phyloP scores from a whole-genome alignment of 2,329 filamentous ascomycete genomes.

The Cladosporium halotolerans region DNA sequence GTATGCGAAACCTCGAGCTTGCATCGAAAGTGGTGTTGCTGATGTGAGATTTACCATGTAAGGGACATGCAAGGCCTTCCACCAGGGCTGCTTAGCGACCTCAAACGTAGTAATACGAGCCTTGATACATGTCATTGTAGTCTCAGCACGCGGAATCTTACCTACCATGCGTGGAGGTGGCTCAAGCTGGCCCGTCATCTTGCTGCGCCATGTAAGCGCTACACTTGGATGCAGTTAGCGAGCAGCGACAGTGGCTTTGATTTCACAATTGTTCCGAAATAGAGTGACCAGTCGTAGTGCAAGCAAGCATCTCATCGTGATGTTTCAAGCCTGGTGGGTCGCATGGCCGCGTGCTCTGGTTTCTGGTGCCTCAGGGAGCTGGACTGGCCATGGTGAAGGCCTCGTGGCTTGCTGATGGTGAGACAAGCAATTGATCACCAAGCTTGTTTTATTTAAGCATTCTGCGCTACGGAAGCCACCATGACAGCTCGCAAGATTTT shows the following conservation, averaged over 20 bases:
- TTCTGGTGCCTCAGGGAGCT: no score
- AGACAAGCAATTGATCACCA: constrained; percentile 1
- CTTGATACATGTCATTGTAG: not conserved
- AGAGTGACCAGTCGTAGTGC: not conserved
- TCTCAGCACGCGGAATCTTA: constrained; percentile 1
- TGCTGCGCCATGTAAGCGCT: constrained; percentile 12
- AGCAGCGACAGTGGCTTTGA: constrained; percentile 6
- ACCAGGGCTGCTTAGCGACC: no score
- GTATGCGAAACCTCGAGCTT: not conserved
- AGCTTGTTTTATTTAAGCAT: constrained; percentile 5
- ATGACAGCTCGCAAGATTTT: not conserved
- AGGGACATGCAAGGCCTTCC: not conserved
- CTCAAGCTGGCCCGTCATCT: not conserved
- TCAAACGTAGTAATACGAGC: no score
- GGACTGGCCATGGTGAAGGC: no score
- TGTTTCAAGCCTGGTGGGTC: no score
- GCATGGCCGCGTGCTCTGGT: no score
- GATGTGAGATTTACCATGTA: constrained; percentile 5
- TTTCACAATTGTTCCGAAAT: constrained; percentile 1
- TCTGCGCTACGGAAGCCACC: not conserved
- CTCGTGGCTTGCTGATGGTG: not conserved
- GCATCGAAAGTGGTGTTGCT: not conserved
- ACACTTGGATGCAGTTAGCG: not conserved
- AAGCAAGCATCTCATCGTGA: not conserved
- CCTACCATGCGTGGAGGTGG: not conserved